These are phyloP conservation scores for Artemisia argyi DNA, from an alignment of 129 eudicot genomes.

Conservation along the genomic window DNA sequence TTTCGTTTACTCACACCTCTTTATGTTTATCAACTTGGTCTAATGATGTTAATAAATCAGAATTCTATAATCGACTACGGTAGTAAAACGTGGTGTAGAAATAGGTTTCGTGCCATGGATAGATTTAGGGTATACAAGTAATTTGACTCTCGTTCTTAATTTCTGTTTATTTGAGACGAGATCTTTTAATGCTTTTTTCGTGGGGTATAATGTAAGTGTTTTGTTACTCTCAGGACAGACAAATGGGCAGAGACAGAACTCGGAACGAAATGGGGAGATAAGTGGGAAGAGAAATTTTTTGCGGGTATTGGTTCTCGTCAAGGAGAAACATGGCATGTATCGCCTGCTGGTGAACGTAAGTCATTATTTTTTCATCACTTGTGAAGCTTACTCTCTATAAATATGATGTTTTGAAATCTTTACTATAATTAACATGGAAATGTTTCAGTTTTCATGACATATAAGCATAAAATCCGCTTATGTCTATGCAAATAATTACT, in stretches of 20 bases:
- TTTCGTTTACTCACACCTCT: not conserved
- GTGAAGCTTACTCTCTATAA: not conserved
- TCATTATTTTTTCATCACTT: conserved; percentile 7
- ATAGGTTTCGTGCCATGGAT: too few relatives aligned
- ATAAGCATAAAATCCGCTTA: not conserved
- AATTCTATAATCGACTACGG: too few relatives aligned
- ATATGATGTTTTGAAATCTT: too few relatives aligned
- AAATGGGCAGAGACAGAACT: conserved; percentile 99
- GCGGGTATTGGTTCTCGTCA: conserved; percentile 97
- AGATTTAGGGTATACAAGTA: too few relatives aligned
- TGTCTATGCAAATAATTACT: not conserved
- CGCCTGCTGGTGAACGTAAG: conserved; percentile 83
- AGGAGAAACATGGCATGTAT: conserved; percentile 98
- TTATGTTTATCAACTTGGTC: not conserved
- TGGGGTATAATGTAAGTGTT: not conserved
- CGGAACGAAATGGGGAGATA: conserved; percentile 98
- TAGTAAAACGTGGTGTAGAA: too few relatives aligned
- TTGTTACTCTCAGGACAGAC: conserved; percentile 67
- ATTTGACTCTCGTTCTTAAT: too few relatives aligned
- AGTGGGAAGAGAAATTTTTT: conserved; percentile 94
- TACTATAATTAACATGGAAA: not conserved
- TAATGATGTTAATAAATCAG: too few relatives aligned
- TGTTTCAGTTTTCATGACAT: not conserved
- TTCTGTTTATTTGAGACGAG: too few relatives aligned
- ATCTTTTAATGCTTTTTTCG: not conserved